A percentile compares a stretch with the other conserved stretches of the same genome.
Conservation (phyloP, 1,284 basidiomycete genomes). For the Heliocybe sulcata region DNA sequence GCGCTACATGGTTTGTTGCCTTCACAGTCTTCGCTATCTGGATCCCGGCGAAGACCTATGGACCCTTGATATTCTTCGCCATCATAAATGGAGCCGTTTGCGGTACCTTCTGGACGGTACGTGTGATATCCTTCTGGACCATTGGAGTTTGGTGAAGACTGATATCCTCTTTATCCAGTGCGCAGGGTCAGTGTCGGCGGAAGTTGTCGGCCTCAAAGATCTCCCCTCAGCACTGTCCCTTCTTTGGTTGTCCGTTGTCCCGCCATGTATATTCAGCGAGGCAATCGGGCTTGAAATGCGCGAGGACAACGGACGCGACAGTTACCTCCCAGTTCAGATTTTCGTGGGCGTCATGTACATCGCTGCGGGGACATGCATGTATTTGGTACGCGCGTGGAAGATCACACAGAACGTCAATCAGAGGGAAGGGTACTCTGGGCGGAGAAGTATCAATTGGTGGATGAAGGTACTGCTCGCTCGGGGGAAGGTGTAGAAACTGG, state of each 20-base stretch:
- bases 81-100: not conserved
- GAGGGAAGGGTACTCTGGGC: not conserved
- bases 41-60: not conserved
- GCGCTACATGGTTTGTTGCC: not conserved
- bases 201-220: not conserved
- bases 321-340: not conserved
- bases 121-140: not conserved
- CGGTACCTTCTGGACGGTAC: constrained; percentile 1
- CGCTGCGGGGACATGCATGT: not conserved
- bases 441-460: not conserved
- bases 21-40: not conserved
- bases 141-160: not conserved
- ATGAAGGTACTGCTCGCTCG: not conserved
- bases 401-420: not conserved
- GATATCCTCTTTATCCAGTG: not conserved
- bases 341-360: constrained; percentile 1
- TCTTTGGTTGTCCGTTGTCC: not conserved
- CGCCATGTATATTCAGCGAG: constrained; percentile 1
- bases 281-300: not conserved
- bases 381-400: not conserved
- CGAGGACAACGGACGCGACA: not conserved
- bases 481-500: not conserved
- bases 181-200: not conserved
- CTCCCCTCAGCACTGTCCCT: not conserved
- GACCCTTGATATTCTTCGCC: constrained; percentile 1